Conservation (phyloP, 2,329 filamentous ascomycete genomes). For the Sporothrix dimorphospora region DNA sequence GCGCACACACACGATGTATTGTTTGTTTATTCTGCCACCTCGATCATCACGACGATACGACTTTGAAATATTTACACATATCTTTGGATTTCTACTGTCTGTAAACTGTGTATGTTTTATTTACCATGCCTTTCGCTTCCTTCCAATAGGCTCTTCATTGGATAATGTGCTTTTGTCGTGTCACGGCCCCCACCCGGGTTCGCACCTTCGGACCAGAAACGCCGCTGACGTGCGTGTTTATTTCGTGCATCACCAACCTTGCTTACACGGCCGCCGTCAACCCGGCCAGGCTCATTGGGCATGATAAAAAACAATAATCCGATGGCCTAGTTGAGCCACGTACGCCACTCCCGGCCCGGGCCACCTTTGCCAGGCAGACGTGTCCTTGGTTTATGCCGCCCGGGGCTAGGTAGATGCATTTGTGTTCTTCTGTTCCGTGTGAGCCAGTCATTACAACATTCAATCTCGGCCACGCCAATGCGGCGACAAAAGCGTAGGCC, state of each 20-base stretch:
- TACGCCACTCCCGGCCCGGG: not conserved
- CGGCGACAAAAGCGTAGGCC: not conserved
- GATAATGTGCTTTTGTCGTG: not conserved
- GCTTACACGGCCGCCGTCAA: not conserved
- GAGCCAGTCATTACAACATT: not conserved
- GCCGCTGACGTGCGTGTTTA: not conserved
- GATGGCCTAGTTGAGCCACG: not conserved
- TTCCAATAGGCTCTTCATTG: not conserved
- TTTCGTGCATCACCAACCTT: not conserved
- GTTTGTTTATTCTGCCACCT: not conserved
- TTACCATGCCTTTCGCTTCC: not conserved
- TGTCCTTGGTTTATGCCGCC: not conserved
- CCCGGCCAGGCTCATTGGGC: not conserved
- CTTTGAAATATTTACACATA: not conserved
- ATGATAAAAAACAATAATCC: too few relatives aligned
- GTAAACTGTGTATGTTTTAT: not conserved
- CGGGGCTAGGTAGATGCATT: not conserved
- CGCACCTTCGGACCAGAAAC: not conserved
- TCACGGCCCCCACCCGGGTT: not conserved
- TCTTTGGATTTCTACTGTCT: not conserved
- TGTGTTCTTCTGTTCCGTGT: not conserved
- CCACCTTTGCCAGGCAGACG: not conserved
- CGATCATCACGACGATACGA: not conserved
- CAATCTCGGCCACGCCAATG: not conserved
- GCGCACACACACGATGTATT: constrained; percentile 10